Conservation (phyloP, 176 grass and related monocot species). For the Olyra latifolia region DNA sequence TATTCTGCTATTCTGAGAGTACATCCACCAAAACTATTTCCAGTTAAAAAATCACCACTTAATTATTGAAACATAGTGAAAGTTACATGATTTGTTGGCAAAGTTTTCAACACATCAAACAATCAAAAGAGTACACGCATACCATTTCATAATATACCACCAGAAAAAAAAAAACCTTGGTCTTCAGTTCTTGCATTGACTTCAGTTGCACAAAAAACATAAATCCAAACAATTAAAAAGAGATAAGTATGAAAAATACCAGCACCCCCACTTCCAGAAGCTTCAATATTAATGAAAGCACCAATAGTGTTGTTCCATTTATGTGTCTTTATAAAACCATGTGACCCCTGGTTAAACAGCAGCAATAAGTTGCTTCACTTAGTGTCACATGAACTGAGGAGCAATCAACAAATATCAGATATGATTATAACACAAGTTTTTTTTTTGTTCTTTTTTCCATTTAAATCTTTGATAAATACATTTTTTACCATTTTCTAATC, state of each 20-base stretch:
- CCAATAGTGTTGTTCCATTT: constrained; percentile 78
- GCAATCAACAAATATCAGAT: constrained; percentile 5
- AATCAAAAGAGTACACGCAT: not conserved
- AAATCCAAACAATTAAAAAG: constrained; percentile 21
- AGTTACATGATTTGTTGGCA: not conserved
- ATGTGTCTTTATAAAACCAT: constrained; percentile 97
- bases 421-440: not conserved
- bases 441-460: not conserved
- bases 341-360: constrained; percentile 67
- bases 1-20: constrained; percentile 22
- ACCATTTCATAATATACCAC: constrained; percentile 20
- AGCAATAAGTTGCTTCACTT: constrained; percentile 30
- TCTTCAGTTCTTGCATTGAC: not conserved
- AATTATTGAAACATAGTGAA: constrained; percentile 16
- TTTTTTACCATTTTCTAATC: constrained; percentile 4
- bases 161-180: constrained; percentile 11
- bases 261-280: constrained; percentile 89
- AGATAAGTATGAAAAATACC: constrained; percentile 51
- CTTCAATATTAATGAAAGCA: constrained; percentile 98
- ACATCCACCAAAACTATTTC: constrained; percentile 17
- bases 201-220: constrained; percentile 16
- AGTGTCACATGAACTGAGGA: not conserved
- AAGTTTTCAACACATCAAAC: constrained; percentile 8
- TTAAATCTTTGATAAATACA: not conserved
- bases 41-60: not conserved